Evolutionary conservation across 805 yeast genomes (phyloP).

Genomic region (Isabelozyma pseudorhagii): DNA sequence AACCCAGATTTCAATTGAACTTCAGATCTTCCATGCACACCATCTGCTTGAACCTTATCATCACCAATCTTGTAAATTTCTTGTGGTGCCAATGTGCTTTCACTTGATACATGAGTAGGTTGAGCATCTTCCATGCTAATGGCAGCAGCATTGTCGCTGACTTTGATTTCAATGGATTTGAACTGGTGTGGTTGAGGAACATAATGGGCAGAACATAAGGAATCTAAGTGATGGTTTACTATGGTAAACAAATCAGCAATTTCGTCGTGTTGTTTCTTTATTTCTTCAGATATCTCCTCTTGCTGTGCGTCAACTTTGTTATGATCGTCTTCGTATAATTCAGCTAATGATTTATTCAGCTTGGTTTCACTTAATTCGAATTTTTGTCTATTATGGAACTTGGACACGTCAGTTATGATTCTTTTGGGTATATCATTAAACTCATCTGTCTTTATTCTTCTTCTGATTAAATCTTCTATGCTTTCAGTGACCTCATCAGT

Average conservation of each 20-base stretch:
- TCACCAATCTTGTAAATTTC: constrained; percentile 69
- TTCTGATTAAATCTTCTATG: constrained; percentile 82
- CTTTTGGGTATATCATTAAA: constrained; percentile 86
- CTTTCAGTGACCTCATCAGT: constrained; percentile 85
- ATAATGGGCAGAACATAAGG: constrained; percentile 91
- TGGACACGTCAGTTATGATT: constrained; percentile 61
- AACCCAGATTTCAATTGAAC: constrained; percentile 74
- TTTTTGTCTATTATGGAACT: constrained; percentile 44
- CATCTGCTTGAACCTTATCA: constrained; percentile 27
- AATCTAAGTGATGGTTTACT: constrained; percentile 72
- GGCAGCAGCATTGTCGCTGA: constrained; percentile 60
- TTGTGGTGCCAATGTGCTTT: constrained; percentile 87
- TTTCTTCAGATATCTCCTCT: constrained; percentile 56
- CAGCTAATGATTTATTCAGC: constrained; percentile 85
- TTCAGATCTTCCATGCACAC: constrained; percentile 42
- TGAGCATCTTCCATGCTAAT: constrained; percentile 95
- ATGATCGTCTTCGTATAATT: constrained; percentile 85
- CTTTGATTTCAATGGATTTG: constrained; percentile 74
- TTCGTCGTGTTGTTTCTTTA: constrained; percentile 74
- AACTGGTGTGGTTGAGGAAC: constrained; percentile 82
- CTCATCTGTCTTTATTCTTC: constrained; percentile 69
- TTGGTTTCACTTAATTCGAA: constrained; percentile 79
- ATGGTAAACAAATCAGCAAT: constrained; percentile 61
- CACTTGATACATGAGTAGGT: constrained; percentile 76
- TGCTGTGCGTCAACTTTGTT: constrained; percentile 38